Evolutionary conservation across 1,284 basidiomycete genomes (phyloP), one percentile per base, ranked within the genome.

Genomic region (Tremellales sp.): DNA sequence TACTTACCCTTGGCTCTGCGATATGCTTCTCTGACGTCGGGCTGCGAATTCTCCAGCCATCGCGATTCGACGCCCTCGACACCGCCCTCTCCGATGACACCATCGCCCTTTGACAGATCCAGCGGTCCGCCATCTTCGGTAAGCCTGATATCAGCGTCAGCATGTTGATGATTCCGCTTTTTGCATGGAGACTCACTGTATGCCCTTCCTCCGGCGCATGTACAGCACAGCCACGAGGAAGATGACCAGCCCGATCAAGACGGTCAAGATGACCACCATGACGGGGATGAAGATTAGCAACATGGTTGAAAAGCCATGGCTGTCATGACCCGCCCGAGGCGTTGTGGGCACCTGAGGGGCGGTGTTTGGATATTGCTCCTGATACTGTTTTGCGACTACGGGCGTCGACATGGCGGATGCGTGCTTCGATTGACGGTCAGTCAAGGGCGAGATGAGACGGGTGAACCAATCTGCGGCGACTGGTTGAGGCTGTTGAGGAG

Each of bases 111-210:
- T 61, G 84, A 87, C 77, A 98, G 84, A 75, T 98, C 93, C 45
- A 94, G 79, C 2, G 96, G 96, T 25, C 94, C 92, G 64, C 93
- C 90, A 56, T 80, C 80, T 77, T 97, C 94, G 43, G 82, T 80
- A 42, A 97, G 81, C 58, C 85, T 69, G 51, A 58, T 12, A 64
- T 60, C 40, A 54, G 67, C 43, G 25, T 48, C 12, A 46, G 24
- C 22, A 29, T 12, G 19, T 39, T 17, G 23, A 33, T 15, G 6
- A 13, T 21, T 23, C 46, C 31, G 17, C 1, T 4, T 22, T 19
- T 10, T 4, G 23, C 17, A 23, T 25, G 11, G 10, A 15, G 42
- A 67, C 73, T 43, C 45, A 70, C 60, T 67, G 74, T 68, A 92
- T 90, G 46, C 87, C 86, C 46, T 87, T 81, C 53, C 87, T 81